Conservation (phyloP, 108 stramenopile species). For the Skeletonema costatum region DNA sequence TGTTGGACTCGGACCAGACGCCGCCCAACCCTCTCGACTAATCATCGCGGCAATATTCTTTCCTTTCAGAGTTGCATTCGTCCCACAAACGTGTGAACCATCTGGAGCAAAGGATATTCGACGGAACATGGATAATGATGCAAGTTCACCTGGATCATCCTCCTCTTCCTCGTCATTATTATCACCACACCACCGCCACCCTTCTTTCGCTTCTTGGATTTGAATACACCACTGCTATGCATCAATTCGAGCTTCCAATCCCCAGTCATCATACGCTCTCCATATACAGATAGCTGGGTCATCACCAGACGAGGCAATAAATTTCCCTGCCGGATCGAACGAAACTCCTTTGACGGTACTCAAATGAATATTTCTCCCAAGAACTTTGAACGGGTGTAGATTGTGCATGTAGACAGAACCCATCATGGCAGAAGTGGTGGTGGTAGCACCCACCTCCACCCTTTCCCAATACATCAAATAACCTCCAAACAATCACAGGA, state of each 20-base stretch:
- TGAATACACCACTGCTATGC: conserved; percentile 77
- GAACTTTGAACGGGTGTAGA: conserved; percentile 76
- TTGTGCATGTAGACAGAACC: conserved; percentile 21
- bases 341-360: conserved; percentile 89
- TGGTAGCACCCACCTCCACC: neutral
- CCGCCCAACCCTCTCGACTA: conserved; percentile 85
- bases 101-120: conserved; percentile 87
- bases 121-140: conserved; percentile 78
- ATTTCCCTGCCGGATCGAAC: conserved; percentile 88
- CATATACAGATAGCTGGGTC: conserved; percentile 89
- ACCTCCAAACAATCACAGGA: conserved; percentile 87
- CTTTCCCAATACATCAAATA: conserved; percentile 54
- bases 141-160: conserved; percentile 59
- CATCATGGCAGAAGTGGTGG: neutral
- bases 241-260: conserved; percentile 79
- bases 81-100: conserved; percentile 84
- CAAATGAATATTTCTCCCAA: conserved; percentile 73
- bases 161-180: conserved; percentile 44
- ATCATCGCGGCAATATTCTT: conserved; percentile 89
- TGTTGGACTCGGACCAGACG: conserved; percentile 48
- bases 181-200: conserved; percentile 2
- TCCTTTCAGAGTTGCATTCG: conserved; percentile 82
- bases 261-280: conserved; percentile 91
- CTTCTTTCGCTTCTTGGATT: conserved; percentile 44
- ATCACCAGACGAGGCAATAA: conserved; percentile 80